Conservation (phyloP, 108 stramenopile species). For the Schizochytrium sp. region DNA sequence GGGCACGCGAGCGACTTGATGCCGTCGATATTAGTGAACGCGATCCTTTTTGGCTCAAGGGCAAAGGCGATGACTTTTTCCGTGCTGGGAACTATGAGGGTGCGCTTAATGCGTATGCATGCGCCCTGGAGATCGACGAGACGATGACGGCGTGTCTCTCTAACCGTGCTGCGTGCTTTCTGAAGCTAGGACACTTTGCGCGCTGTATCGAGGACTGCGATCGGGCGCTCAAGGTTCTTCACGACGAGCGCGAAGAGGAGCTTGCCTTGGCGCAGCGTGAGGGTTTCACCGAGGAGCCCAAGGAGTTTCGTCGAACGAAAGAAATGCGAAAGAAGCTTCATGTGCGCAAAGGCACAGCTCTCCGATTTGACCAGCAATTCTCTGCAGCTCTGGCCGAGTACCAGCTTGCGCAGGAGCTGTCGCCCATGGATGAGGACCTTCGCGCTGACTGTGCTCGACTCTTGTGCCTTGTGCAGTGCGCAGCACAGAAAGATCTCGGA, state of each 20-base stretch:
- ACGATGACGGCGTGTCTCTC: background rate
- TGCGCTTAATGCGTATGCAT: background rate
- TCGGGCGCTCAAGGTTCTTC: constrained; percentile 24
- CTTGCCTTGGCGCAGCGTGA: constrained; percentile 23
- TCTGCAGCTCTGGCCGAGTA: constrained; percentile 18
- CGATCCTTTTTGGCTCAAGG: constrained; percentile 50
- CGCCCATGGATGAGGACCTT: background rate
- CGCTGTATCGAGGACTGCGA: background rate
- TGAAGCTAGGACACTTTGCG: constrained; percentile 23
- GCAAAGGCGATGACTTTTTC: constrained; percentile 51
- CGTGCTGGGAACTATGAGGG: background rate
- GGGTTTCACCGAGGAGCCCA: background rate
- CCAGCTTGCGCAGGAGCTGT: background rate
- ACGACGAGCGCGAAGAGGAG: constrained; percentile 32
- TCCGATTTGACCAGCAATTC: background rate
- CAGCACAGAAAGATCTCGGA: constrained; percentile 28
- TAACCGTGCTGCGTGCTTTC: constrained; percentile 41
- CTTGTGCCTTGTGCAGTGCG: constrained; percentile 25
- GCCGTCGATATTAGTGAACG: constrained; percentile 37
- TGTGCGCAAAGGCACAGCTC: constrained; percentile 5
- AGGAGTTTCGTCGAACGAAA: background rate
- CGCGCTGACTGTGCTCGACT: constrained; percentile 15
- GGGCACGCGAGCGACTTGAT: background rate
- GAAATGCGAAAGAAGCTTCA: constrained; percentile 12
- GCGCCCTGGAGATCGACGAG: background rate